phyloP scores from a whole-genome alignment of 805 yeast genomes.

The Starmerella roubikii region DNA sequence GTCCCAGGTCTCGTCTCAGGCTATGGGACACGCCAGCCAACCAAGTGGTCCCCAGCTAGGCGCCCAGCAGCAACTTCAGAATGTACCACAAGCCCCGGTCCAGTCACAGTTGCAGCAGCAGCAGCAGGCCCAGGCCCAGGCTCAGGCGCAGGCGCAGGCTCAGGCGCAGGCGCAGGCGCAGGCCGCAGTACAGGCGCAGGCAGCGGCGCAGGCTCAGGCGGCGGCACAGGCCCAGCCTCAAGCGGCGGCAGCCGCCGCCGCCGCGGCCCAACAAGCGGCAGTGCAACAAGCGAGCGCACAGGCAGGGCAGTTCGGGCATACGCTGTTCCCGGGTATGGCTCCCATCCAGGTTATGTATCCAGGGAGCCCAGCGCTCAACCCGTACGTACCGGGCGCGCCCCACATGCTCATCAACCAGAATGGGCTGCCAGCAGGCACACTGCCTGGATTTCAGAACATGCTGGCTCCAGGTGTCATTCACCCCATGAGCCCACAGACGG shows the following conservation, averaged over 20 bases:
- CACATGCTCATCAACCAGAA: background rate
- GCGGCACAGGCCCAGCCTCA: background rate
- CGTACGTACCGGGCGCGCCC: slow-evolving; percentile 8
- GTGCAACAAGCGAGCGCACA: slow-evolving; percentile 1
- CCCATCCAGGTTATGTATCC: slow-evolving; percentile 15
- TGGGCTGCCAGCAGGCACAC: background rate
- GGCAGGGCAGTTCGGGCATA: background rate
- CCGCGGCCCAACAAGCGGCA: background rate
- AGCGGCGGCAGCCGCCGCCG: slow-evolving; percentile 1
- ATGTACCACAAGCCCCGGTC: background rate
- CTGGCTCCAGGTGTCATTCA: slow-evolving; percentile 7
- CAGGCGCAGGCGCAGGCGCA: background rate
- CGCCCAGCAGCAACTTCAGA: background rate
- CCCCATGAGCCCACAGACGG: slow-evolving; percentile 13
- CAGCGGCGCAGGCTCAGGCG: background rate
- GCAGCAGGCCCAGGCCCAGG: background rate
- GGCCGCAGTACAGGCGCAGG: background rate
- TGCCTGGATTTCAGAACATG: background rate
- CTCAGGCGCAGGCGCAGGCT: background rate
- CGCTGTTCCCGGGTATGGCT: slow-evolving; percentile 3
- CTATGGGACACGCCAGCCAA: background rate
- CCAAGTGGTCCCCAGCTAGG: background rate
- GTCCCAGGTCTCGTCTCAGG: background rate
- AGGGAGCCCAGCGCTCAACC: slow-evolving; percentile 14
- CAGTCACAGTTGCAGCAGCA: background rate